Conservation (phyloP, 768 basidiomycete species). For the Lactarius tabidus region DNA sequence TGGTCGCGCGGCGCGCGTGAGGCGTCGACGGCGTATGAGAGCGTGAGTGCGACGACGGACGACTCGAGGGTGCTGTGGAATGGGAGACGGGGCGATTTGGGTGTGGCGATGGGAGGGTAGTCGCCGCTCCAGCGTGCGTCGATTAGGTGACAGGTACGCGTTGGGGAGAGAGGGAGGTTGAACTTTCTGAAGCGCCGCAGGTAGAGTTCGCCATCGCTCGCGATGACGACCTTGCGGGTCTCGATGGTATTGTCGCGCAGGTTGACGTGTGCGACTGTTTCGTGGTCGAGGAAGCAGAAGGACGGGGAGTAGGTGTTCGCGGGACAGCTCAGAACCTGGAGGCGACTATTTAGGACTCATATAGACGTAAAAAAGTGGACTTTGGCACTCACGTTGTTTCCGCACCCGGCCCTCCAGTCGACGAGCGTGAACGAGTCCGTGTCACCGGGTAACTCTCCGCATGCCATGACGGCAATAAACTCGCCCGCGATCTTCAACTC, state of each 20-base stretch:
- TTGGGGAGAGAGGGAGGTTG: neutral
- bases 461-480: neutral
- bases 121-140: neutral
- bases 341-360: neutral
- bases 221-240: slow-evolving; percentile 1
- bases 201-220: neutral
- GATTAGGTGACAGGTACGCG: too few relatives aligned
- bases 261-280: neutral
- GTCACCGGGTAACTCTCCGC: neutral
- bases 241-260: neutral
- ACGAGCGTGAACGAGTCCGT: neutral
- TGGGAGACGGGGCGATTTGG: neutral
- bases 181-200: neutral
- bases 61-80: slow-evolving; percentile 4
- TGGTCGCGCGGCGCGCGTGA: neutral
- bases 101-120: neutral
- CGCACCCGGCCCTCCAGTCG: neutral
- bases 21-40: neutral
- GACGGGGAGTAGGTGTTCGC: neutral
- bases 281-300: slow-evolving; percentile 6
- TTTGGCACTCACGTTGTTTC: neutral
- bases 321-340: neutral
- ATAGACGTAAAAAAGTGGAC: neutral
- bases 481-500: slow-evolving; percentile 13
- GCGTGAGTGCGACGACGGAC: neutral